Conservation (phyloP, 495 filamentous ascomycete species). For the Collariella sp. region DNA sequence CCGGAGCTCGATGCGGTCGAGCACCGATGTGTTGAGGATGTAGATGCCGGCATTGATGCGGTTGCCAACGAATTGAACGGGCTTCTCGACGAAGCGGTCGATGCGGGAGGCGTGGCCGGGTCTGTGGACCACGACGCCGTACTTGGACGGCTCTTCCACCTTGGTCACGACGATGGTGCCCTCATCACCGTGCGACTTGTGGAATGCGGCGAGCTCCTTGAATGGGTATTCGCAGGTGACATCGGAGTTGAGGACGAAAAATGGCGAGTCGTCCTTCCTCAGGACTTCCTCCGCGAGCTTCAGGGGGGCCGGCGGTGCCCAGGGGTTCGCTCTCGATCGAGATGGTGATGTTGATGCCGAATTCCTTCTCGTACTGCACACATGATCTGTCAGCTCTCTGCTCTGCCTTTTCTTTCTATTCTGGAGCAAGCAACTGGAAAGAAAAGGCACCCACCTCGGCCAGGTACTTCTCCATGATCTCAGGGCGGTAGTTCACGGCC, state of each 20-base stretch:
- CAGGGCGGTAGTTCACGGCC: constrained; percentile 96
- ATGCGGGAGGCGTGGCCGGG: constrained; percentile 85
- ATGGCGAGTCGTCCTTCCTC: constrained; percentile 84
- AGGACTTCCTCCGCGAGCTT: constrained; percentile 94
- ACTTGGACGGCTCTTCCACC: constrained; percentile 98
- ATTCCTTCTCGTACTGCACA: constrained; percentile 75
- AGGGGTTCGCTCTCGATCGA: constrained; percentile 93
- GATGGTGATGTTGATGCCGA: constrained; percentile 90
- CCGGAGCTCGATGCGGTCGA: constrained; percentile 87
- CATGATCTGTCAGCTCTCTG: constrained; percentile 2
- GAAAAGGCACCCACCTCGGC: constrained; percentile 40
- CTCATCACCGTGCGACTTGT: constrained; percentile 86
- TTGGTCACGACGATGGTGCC: constrained; percentile 99
- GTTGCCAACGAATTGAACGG: constrained; percentile 98
- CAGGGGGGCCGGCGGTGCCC: constrained; percentile 88
- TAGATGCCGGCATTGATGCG: constrained; percentile 99
- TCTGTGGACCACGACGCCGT: constrained; percentile 98
- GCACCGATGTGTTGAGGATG: constrained; percentile 89
- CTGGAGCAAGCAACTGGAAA: constrained; percentile 3
- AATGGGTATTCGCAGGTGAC: constrained; percentile 98
- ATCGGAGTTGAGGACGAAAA: constrained; percentile 99
- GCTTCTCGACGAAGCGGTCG: constrained; percentile 99
- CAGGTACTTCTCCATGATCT: constrained; percentile 73
- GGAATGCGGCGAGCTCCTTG: constrained; percentile 78
- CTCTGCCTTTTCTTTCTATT: too few species aligned